Percentiles rank a stretch among this genome's conserved stretches.
phyloP scores from a whole-genome alignment of 148 eudicot species.

The Pharnaceum exiguum region DNA sequence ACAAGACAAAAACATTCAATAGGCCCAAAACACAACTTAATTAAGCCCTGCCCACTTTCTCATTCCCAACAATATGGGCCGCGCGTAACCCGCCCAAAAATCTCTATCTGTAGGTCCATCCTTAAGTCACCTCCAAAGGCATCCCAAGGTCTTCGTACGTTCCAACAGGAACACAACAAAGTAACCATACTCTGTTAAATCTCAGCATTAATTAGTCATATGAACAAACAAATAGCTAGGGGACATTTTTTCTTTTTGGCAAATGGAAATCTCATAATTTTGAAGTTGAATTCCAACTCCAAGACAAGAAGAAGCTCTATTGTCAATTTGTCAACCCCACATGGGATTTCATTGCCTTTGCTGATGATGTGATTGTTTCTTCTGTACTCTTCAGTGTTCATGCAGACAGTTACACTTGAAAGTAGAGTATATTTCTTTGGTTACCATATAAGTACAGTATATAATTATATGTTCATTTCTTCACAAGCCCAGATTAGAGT shows the following conservation, averaged over 20 bases:
- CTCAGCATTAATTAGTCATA: slow-evolving; percentile 2
- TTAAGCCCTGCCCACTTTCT: slow-evolving; percentile 15
- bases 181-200: background rate
- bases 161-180: slow-evolving; percentile 33
- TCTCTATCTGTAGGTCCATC: slow-evolving; percentile 2
- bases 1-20: slow-evolving; percentile 5
- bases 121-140: slow-evolving; percentile 5
- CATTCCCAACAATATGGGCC: slow-evolving; percentile 33
- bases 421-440: too few species aligned
- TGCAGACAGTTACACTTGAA: too few species aligned
- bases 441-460: too few species aligned
- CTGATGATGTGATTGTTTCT: background rate
- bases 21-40: slow-evolving; percentile 19
- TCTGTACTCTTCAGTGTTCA: background rate
- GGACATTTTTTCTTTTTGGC: slow-evolving; percentile 16
- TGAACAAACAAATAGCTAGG: slow-evolving; percentile 15
- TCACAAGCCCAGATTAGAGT: too few species aligned
- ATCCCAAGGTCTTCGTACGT: slow-evolving; percentile 30
- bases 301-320: slow-evolving; percentile 6
- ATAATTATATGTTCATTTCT: too few species aligned
- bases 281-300: slow-evolving; percentile 9
- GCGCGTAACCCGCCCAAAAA: slow-evolving; percentile 21
- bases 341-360: background rate
- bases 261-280: background rate
- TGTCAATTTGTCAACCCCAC: background rate